Base-by-base conservation (phyloP, 2,329 filamentous ascomycete species). In the Lasiodiplodia sp. region DNA sequence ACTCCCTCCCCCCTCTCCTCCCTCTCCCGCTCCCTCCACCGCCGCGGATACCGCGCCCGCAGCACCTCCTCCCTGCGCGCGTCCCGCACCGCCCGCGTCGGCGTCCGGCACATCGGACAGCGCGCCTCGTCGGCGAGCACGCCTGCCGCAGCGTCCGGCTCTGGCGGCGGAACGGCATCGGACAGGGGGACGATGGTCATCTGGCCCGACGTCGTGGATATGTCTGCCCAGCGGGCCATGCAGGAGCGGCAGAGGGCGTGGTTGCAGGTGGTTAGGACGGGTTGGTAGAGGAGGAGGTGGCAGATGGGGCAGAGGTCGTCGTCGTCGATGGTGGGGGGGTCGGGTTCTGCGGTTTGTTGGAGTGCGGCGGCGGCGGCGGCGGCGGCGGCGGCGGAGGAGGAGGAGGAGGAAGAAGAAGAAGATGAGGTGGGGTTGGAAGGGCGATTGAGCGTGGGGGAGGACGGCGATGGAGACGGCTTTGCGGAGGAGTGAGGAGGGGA, bases 301-400 rank as follows among this genome's bases (percentile, higher is more conserved):
- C 83, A 84, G 23, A 84, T 80, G 4, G 82, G 82, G 67, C 83
- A 84, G 21, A 81, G 70, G 70, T 84, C 81, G 56, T 83, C 82
- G 52, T 82, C 77, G 40, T 74, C 72, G 69, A 81, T 71, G 21
- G 69, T 11, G 16, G 44, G 5, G 28, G 16, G 6, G 38, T 2
- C 4, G 23, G 21, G 5, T 40, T 10, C 21, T 12, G 56, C 2
- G n/a, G n/a, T n/a, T n/a, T n/a, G n/a, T n/a, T n/a, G 37, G 56
- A 1, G 3, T 12, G 37, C 21, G 37, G 10, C 18, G 2, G 37
- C 16, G 37, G 37, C 10, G 37, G 11, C 16, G 34, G 55, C 0
- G 37, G 34, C 1, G n/a, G n/a, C 3, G n/a, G 56, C 16, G n/a
- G 10, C 11, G 56, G 28, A 34, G 11, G 28, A 28, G 25, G 25